Evolutionary conservation across 2,329 filamentous ascomycete species (phyloP).

Genomic region (Elsinoe fawcettii): DNA sequence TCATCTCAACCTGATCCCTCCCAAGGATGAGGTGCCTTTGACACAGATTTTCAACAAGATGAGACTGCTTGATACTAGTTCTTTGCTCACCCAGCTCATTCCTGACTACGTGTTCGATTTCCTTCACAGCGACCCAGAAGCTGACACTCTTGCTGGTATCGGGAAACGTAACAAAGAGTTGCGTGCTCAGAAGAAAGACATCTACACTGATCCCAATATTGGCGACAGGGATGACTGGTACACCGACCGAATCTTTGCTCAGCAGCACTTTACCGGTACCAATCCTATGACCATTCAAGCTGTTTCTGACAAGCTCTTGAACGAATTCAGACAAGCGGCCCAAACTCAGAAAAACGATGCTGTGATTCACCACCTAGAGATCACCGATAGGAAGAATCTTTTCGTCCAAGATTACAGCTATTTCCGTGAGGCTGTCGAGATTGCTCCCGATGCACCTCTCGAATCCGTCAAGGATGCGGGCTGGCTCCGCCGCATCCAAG

Average conservation of each 20-base stretch:
- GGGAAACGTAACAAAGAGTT: constrained; percentile 6
- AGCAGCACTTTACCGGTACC: constrained; percentile 39
- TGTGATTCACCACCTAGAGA: constrained; percentile 27
- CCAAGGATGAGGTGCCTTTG: constrained; percentile 21
- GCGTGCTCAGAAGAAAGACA: constrained; percentile 20
- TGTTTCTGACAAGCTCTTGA: constrained; percentile 28
- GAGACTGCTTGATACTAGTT: constrained; percentile 23
- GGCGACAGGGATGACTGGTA: constrained; percentile 35
- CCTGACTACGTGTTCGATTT: constrained; percentile 19
- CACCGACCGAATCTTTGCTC: constrained; percentile 38
- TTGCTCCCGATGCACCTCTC: constrained; percentile 16
- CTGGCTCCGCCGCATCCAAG: constrained; percentile 11
- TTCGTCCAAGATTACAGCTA: constrained; percentile 41
- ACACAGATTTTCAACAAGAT: constrained; percentile 25
- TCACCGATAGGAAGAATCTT: constrained; percentile 28
- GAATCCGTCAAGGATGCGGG: constrained; percentile 17
- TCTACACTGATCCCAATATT: constrained; percentile 26
- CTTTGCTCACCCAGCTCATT: constrained; percentile 22
- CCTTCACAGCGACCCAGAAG: constrained; percentile 4
- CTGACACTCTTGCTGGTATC: constrained; percentile 4
- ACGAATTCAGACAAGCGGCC: constrained; percentile 33
- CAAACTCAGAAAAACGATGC: constrained; percentile 28
- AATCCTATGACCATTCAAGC: constrained; percentile 39
- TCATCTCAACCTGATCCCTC: constrained; percentile 25
- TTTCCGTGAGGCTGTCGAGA: constrained; percentile 31